These are phyloP conservation scores for Cyberlindnera amylophila DNA, from an alignment of 805 yeast genomes.

Conservation along the genomic window DNA sequence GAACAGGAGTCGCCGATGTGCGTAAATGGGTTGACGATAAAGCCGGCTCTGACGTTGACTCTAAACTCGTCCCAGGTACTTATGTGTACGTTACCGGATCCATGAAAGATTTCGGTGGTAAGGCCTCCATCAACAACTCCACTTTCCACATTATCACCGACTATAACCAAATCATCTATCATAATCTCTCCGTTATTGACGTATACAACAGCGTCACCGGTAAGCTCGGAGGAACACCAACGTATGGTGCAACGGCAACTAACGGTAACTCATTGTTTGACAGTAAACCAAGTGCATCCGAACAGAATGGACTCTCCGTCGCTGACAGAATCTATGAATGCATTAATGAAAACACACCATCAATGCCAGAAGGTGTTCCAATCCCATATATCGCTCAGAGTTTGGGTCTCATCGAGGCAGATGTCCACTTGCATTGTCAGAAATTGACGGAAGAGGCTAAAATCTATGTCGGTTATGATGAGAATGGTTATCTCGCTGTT, in stretches of 20 bases:
- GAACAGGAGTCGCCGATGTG: constrained; percentile 65
- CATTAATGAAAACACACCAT: constrained; percentile 45
- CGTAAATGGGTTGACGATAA: constrained; percentile 58
- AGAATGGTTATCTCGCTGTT: constrained; percentile 54
- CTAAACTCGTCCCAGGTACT: constrained; percentile 41
- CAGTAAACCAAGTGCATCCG: constrained; percentile 33
- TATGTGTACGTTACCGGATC: constrained; percentile 61
- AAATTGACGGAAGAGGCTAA: constrained; percentile 63
- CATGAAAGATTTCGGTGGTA: constrained; percentile 56
- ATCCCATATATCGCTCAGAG: constrained; percentile 55
- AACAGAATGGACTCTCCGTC: constrained; percentile 28
- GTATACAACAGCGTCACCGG: constrained; percentile 55
- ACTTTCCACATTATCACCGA: constrained; percentile 53
- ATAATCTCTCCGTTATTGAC: constrained; percentile 59
- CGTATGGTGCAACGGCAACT: constrained; percentile 9
- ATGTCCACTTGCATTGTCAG: constrained; percentile 46
- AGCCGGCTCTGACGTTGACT: constrained; percentile 29
- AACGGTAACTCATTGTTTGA: constrained; percentile 38
- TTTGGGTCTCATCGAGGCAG: constrained; percentile 45
- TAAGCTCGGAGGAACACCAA: constrained; percentile 20
- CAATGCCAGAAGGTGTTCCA: constrained; percentile 78
- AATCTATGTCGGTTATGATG: constrained; percentile 68
- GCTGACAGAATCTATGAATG: constrained; percentile 47
- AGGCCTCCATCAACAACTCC: constrained; percentile 62
- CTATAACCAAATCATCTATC: constrained; percentile 66